A percentile compares a stretch with the other conserved stretches of the same genome.
Evolutionary conservation across 768 basidiomycete species (phyloP).

Genomic region (Kwoniella sp.): DNA sequence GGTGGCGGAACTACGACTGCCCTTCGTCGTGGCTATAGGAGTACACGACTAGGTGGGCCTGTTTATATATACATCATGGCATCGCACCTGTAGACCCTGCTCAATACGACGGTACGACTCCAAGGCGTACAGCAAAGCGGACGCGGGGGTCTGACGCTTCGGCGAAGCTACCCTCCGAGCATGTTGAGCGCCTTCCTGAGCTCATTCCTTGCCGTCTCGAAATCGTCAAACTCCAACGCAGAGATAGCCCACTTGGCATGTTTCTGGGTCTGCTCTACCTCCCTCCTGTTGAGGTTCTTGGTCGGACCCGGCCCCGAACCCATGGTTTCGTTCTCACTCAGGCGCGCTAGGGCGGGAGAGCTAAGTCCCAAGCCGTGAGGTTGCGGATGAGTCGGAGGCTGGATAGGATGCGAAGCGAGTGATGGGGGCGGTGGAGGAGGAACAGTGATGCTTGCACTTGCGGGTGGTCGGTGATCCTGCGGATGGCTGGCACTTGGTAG

Average conservation of each 20-base stretch:
- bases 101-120: no score
- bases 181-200: conserved; percentile 64
- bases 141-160: no score
- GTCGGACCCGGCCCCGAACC: conserved; percentile 11
- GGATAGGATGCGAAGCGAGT: conserved; percentile 30
- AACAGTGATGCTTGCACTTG: conserved; percentile 10
- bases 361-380: conserved; percentile 29
- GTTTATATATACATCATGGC: no score
- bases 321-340: neutral
- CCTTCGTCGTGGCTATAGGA: no score
- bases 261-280: conserved; percentile 76
- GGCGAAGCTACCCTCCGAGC: conserved; percentile 47
- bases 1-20: no score
- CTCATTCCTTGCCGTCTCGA: conserved; percentile 77
- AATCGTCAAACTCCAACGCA: conserved; percentile 92
- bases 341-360: conserved; percentile 26
- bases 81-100: no score
- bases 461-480: conserved; percentile 13
- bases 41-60: no score
- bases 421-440: conserved; percentile 39
- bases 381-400: conserved; percentile 19
- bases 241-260: conserved; percentile 90
- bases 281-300: conserved; percentile 36
- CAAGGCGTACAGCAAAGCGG: no score
- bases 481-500: no score